Base-by-base conservation (phyloP, 495 filamentous ascomycete genomes). In the Penicillium antarcticum region DNA sequence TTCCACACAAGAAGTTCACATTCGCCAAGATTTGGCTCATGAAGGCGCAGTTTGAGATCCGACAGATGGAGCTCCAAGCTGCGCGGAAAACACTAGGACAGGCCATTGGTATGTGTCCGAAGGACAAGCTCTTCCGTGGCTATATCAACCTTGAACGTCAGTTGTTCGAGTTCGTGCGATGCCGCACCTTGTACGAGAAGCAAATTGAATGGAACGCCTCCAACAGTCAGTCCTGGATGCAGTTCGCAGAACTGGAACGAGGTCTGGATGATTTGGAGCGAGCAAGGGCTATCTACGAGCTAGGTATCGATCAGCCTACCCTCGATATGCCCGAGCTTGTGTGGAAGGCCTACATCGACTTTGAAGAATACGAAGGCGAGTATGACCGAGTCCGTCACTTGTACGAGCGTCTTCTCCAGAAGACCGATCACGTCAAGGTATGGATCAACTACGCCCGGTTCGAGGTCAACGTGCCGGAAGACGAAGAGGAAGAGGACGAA, bases 261-360 rank as follows among this genome's bases (percentile, higher is more conserved):
- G 90, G 87, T 1, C 74, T 98, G 21, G 91, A 95, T 60, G 94
- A 98, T 59, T 66, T 90, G 12, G 90, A 95, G 9, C 84, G 94
- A 11, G 84, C 86, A 9, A 79, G 95, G n/a, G 90, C 86, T 16
- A 94, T 98, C 57, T 98, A 88, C 63, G 95, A 97, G 69, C 76
- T 98, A 10, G 92, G 88, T 12, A 86, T 97, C 55, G 78, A 82
- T 26, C 91, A 97, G 67, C 78, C 86, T 14, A 76, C 81, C 5
- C 72, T 98, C n/a, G 95, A 98, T 65, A 98, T 97, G 94, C 94
- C 94, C 4, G 94, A 98, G 71, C 71, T 96, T 49, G 72, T 98
- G 10, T 98, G 94, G 94, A 96, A 96, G 70, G 82, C 88, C 2
- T 98, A 96, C 65, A 97, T 98, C 61, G 92, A 97, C 70, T 98